Base-by-base conservation (phyloP, 2,329 filamentous ascomycete genomes). In the Sporothrix brasiliensis region DNA sequence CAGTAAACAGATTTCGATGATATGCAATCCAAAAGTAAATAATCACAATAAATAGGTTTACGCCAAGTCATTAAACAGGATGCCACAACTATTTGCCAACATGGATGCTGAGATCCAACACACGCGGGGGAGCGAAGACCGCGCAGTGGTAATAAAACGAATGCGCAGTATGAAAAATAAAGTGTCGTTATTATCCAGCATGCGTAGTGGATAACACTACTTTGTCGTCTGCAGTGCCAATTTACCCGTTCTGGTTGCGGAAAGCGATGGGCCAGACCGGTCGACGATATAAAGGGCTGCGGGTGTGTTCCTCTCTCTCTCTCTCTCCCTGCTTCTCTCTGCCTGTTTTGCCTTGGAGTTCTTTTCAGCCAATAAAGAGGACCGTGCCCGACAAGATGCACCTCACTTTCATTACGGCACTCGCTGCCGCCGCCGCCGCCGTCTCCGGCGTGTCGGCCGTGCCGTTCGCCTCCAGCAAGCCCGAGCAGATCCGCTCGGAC, bases 401-500 rank as follows among this genome's bases (percentile, higher is more conserved):
- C n/a, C 19, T 68, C 19, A 3, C 27, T 16, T 13, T 7, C 44
- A 6, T 68, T 34, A 16, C 58, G 11, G 21, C 44, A 10, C 44
- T 24, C 19, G 30, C 68, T 14, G 52, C 53, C 16, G 34, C 34
- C 34, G 34, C 34, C 7, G 53, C 72, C 21, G 27, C 39, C 14
- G 65, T 67, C 54, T 14, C 69, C 21, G n/a, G 60, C 13, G 44
- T 34, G 5, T 34, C 61, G 24, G 69, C 60, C 13, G n/a, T 44
- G 19, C 65, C 71, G 19, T 16, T 58, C 21, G 73, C 73, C 41
- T n/a, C n/a, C n/a, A 63, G 58, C 41, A 73, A 73, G 41, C 73
- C 73, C 10, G 73, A 74, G 53, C 72, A 73, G 70, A 74, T 72
- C 53, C 73, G 73, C 9, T 71, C 71, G 1, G 73, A 72, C 10